These are phyloP conservation scores for Caryopteris hybrid DNA, from an alignment of 305 asterid species.

Conservation along the genomic window DNA sequence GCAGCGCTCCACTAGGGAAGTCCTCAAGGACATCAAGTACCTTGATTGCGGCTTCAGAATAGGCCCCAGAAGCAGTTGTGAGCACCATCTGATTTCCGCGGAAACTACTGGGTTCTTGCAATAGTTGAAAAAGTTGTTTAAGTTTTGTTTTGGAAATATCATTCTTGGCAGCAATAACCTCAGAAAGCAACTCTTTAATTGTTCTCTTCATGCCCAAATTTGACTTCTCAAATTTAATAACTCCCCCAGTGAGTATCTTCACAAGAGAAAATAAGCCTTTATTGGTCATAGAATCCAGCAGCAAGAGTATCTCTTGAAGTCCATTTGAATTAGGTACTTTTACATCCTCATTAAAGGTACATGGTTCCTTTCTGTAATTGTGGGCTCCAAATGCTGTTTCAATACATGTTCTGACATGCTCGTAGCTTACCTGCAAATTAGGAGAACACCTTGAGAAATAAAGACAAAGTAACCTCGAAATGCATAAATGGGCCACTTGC, in stretches of 20 bases:
- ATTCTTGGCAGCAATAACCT: constrained; percentile 26
- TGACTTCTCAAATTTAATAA: constrained; percentile 46
- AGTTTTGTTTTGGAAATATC: constrained; percentile 29
- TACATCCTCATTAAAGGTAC: constrained; percentile 24
- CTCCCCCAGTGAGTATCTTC: constrained; percentile 47
- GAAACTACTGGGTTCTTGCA: constrained; percentile 43
- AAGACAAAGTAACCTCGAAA: neutral
- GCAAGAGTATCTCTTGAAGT: constrained; percentile 29
- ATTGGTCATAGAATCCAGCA: constrained; percentile 63
- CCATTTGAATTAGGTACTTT: constrained; percentile 23
- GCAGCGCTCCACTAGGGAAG: constrained; percentile 36
- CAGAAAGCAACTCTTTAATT: constrained; percentile 43
- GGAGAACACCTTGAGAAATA: constrained; percentile 3
- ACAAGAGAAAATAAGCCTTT: constrained; percentile 48
- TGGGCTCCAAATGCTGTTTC: constrained; percentile 49
- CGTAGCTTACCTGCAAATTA: constrained; percentile 49
- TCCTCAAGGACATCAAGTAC: constrained; percentile 53
- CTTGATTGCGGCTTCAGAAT: constrained; percentile 45
- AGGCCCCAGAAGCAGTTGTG: constrained; percentile 33
- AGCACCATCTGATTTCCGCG: constrained; percentile 14
- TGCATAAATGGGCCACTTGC: neutral
- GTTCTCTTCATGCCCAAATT: constrained; percentile 41
- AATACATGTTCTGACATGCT: constrained; percentile 42
- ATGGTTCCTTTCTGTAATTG: constrained; percentile 19
- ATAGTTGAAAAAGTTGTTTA: constrained; percentile 33